Evolutionary conservation across 169 alveolate species (phyloP).

Genomic region (Plasmodium adleri): DNA sequence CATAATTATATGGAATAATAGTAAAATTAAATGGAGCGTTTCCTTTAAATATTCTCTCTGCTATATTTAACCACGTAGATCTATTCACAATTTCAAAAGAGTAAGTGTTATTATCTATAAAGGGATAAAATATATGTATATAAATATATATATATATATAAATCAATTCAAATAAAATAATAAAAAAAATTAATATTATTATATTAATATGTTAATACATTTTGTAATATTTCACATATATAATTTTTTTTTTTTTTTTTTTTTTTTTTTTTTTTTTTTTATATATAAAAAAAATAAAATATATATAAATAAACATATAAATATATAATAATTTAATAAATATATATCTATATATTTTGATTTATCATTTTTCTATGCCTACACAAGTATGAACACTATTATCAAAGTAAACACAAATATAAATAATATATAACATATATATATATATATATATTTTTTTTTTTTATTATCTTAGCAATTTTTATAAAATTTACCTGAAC

Average conservation of each 20-base stretch:
- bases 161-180: not conserved
- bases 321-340: too few relatives aligned
- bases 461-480: not conserved
- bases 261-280: too few relatives aligned
- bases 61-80: conserved; percentile 27
- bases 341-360: too few relatives aligned
- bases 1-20: conserved; percentile 29
- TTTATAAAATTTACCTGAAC: conserved; percentile 16
- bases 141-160: not conserved
- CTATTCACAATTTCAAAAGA: conserved; percentile 29
- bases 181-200: not conserved
- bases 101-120: conserved; percentile 23
- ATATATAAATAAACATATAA: too few relatives aligned
- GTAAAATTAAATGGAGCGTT: conserved; percentile 39
- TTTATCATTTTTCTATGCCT: too few relatives aligned
- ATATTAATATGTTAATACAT: too few relatives aligned
- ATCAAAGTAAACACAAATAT: too few relatives aligned
- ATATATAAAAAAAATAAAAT: too few relatives aligned
- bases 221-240: too few relatives aligned
- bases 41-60: conserved; percentile 19
- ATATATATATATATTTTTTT: not conserved
- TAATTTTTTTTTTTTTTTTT: too few relatives aligned
- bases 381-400: too few relatives aligned
- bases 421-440: too few relatives aligned
- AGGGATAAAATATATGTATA: conserved; percentile 4